These are phyloP conservation scores for Colletotrichum caudatum DNA, from an alignment of 2,329 filamentous ascomycete genomes.

Conservation along the genomic window DNA sequence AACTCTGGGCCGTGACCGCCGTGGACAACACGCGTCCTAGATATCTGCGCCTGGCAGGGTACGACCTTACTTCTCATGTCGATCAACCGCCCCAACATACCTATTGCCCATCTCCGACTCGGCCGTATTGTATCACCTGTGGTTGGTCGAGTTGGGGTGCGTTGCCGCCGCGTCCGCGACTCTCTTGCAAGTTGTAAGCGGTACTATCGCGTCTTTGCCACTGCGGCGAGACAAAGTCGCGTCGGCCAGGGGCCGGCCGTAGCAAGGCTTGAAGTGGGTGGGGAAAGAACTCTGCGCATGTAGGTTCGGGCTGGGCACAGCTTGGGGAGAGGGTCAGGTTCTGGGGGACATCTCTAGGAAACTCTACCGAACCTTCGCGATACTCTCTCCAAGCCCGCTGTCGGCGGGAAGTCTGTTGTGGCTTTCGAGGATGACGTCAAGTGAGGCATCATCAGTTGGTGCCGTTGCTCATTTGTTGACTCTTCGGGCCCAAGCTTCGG, in stretches of 20 bases:
- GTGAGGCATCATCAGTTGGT: not conserved
- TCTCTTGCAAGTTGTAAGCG: conserved; percentile 6
- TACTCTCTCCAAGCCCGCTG: not conserved
- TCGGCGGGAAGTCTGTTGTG: not conserved
- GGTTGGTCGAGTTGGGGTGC: not conserved
- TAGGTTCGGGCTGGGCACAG: not conserved
- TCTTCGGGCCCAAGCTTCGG: conserved; percentile 3
- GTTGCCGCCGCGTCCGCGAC: not conserved
- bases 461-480: not conserved
- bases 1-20: not conserved
- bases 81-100: not conserved
- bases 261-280: not conserved
- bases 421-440: not conserved
- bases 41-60: not conserved
- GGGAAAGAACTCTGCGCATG: not conserved
- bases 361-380: not conserved
- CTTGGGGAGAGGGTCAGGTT: not conserved
- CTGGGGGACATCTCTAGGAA: not conserved
- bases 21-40: not conserved
- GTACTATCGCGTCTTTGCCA: not conserved
- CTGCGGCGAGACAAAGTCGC: not conserved
- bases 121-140: not conserved
- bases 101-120: not conserved
- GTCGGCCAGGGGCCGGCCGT: not conserved
- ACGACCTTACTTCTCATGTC: not conserved